Conservation (phyloP, 2,329 filamentous ascomycete genomes). For the Colletotrichum tofieldiae region DNA sequence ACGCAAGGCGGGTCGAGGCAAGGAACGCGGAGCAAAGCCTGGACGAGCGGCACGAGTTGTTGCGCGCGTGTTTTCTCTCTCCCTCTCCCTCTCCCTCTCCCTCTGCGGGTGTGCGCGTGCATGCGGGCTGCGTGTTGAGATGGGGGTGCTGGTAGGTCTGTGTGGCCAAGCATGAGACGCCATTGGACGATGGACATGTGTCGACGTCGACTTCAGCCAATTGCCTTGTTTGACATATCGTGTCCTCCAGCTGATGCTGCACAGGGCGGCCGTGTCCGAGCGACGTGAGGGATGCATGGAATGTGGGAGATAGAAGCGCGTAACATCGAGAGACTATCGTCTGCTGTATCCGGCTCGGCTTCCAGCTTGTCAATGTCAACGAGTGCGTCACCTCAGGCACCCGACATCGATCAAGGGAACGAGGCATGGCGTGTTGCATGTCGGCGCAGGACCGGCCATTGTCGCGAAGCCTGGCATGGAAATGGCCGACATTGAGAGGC, state of each 20-base stretch:
- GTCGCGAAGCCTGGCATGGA: not conserved
- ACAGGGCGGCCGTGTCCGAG: slow-evolving; percentile 20
- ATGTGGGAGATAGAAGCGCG: slow-evolving; percentile 17
- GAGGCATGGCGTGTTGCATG: slow-evolving; percentile 3
- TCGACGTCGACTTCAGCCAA: not conserved
- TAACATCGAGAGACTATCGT: not conserved
- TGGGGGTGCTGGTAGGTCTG: slow-evolving; percentile 10
- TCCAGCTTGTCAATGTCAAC: not conserved
- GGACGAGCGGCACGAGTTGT: slow-evolving; percentile 1
- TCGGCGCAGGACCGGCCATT: not conserved
- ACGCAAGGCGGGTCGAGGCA: not conserved
- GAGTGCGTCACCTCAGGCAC: not conserved
- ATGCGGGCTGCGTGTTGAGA: not conserved
- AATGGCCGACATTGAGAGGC: not conserved
- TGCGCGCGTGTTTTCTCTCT: not conserved
- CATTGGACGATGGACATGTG: slow-evolving; percentile 24
- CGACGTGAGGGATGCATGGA: slow-evolving; percentile 37
- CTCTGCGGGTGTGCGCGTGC: not conserved
- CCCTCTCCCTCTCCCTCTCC: not conserved
- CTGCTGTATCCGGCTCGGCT: no score
- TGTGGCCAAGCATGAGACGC: slow-evolving; percentile 20
- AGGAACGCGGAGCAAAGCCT: slow-evolving; percentile 16
- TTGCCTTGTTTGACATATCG: slow-evolving; percentile 12
- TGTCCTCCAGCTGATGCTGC: not conserved
- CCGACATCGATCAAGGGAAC: slow-evolving; percentile 34